Evolutionary conservation across 768 basidiomycete species (phyloP), one percentile per base, ranked within the genome.

Genomic region (Candolleomyces eurysporus): DNA sequence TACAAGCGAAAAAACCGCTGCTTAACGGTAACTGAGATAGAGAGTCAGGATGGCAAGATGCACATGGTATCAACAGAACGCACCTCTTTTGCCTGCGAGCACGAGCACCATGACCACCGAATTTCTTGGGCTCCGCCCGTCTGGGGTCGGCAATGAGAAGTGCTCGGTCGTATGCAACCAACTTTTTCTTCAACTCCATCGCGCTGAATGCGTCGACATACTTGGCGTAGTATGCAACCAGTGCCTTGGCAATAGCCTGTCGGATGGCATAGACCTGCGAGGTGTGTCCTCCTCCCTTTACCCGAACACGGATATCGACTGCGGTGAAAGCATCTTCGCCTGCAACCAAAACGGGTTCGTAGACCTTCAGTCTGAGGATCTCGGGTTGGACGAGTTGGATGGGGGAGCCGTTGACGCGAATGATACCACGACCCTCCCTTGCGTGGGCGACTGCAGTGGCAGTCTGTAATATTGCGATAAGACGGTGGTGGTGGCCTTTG

Each of bases 81-180:
- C 65, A 94, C 93, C 90, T 92, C 85, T 96, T 97, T 84, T 97
- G 96, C 79, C 95, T 90, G 82, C 95, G 92, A 62, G 95, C 94
- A 85, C 96, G 93, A 67, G 96, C 96, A 88, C 96, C 96, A 76
- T 83, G 84, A 83, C 96, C 96, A 85, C 96, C 96, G 76, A 98
- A 98, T 81, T 96, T 97, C 89, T 98, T 98, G 69, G 96, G 96
- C 77, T 98, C 96, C 90, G 91, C 92, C 82, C 96, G 90, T 80
- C 97, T 88, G 66, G 94, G 94, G 75, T 96, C 94, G 60, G 94
- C 91, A 66, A 96, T 95, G 70, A 96, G 77, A 63, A 96, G 79
- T 54, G 91, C 87, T 67, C 91, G 84, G 82, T 99, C 97, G 76
- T 98, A 98, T 16, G 93, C 89, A 64, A 97, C 92, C 67, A 98